Evolutionary conservation across 2,329 filamentous ascomycete species (phyloP).

Genomic region (Ophiostoma populinum): DNA sequence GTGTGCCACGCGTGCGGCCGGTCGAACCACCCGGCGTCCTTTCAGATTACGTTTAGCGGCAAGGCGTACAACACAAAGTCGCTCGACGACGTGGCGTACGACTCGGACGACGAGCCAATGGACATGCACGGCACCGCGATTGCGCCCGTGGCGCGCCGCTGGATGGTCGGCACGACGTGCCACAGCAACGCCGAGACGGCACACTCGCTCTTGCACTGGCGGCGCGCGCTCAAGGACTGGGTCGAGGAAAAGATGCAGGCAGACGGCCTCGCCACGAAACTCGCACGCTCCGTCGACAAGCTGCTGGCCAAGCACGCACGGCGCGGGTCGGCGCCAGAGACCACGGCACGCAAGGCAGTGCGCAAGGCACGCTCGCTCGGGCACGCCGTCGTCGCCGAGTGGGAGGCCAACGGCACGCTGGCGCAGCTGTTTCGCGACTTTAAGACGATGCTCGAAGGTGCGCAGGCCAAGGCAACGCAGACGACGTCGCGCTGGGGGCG

Average conservation of each 20-base stretch:
- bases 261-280: too few species aligned
- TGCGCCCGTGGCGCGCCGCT: constrained; percentile 21
- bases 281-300: too few species aligned
- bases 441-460: constrained; percentile 40
- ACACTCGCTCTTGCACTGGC: constrained; percentile 61
- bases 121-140: constrained; percentile 24
- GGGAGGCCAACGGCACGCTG: constrained; percentile 42
- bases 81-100: constrained; percentile 40
- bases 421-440: constrained; percentile 48
- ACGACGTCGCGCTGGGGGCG: constrained; percentile 7
- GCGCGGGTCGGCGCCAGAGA: too few species aligned
- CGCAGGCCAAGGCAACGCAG: constrained; percentile 25
- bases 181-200: constrained; percentile 44
- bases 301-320: constrained; percentile 31
- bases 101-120: constrained; percentile 14
- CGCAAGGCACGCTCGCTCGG: constrained; percentile 43
- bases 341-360: too few species aligned
- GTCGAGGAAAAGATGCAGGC: constrained; percentile 43
- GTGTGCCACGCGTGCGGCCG: constrained; percentile 58
- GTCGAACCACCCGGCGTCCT: constrained; percentile 48
- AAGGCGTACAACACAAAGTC: constrained; percentile 48
- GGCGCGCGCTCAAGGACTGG: constrained; percentile 54
- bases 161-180: constrained; percentile 24
- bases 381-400: constrained; percentile 44
- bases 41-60: constrained; percentile 43